Evolutionary conservation across 2,329 filamentous ascomycete genomes (phyloP).

Genomic region (Plenodomus tracheiphilus): DNA sequence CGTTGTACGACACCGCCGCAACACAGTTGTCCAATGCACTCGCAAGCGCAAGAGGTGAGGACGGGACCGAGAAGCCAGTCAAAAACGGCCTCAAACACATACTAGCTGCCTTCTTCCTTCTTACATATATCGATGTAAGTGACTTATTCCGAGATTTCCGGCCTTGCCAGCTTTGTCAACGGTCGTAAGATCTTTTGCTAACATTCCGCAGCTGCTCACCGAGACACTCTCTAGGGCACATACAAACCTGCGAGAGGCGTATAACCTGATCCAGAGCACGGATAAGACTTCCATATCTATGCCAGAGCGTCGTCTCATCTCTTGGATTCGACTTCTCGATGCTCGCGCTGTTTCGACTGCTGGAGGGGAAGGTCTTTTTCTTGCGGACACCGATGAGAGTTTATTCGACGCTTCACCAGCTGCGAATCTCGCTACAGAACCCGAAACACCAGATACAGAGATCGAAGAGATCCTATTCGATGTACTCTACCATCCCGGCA

Average conservation of each 20-base stretch:
- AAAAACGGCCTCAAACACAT: constrained; percentile 45
- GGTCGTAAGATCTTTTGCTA: too few relatives aligned
- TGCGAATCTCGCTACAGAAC: constrained; percentile 33
- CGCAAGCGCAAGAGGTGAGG: constrained; percentile 15
- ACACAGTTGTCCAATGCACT: constrained; percentile 28
- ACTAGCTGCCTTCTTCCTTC: constrained; percentile 57
- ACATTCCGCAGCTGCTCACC: constrained; percentile 3
- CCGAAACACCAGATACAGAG: constrained; percentile 33
- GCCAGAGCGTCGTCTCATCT: constrained; percentile 54
- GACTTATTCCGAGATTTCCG: constrained; percentile 5
- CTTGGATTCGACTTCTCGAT: constrained; percentile 61
- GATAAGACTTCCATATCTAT: constrained; percentile 26
- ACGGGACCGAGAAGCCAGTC: constrained; percentile 10
- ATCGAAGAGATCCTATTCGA: constrained; percentile 59
- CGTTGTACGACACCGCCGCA: constrained; percentile 36
- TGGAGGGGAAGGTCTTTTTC: constrained; percentile 59
- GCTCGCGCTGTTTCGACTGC: constrained; percentile 58
- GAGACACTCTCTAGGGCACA: constrained; percentile 49
- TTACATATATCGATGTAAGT: constrained; percentile 56
- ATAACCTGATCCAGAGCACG: constrained; percentile 49
- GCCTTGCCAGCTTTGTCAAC: too few relatives aligned
- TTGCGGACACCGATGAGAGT: constrained; percentile 54
- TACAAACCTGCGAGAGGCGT: constrained; percentile 55
- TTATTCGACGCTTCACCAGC: constrained; percentile 53
- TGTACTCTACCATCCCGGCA: constrained; percentile 58